Percentiles rank a stretch among this genome's conserved stretches.
Evolutionary conservation across 2,329 filamentous ascomycete genomes (phyloP).

Genomic region (Colletotrichum horii): DNA sequence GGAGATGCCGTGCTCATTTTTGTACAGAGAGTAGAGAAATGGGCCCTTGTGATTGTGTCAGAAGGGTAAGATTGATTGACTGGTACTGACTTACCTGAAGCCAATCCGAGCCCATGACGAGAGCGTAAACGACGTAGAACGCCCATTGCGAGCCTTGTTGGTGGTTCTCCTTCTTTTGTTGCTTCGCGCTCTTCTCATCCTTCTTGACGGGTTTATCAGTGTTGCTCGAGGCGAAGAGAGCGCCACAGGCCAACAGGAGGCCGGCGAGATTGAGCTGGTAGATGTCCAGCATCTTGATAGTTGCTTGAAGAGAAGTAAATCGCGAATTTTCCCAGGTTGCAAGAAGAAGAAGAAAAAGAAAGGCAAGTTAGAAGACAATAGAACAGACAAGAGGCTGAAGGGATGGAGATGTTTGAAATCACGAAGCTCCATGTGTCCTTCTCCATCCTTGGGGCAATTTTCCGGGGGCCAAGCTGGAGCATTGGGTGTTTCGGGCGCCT

Average conservation of each 20-base stretch:
- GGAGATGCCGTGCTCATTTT: constrained; percentile 33
- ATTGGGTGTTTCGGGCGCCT: constrained; percentile 16
- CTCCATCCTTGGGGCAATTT: constrained; percentile 3
- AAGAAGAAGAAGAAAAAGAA: not conserved
- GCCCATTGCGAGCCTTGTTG: constrained; percentile 27
- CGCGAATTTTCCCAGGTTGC: not conserved
- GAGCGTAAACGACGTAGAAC: constrained; percentile 49
- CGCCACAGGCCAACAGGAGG: constrained; percentile 35
- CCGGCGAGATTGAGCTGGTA: constrained; percentile 38
- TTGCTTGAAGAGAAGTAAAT: not conserved
- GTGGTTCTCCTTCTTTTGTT: not conserved
- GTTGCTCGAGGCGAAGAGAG: constrained; percentile 24
- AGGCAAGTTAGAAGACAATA: not conserved
- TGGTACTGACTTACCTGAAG: constrained; percentile 43
- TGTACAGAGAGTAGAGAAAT: constrained; percentile 41
- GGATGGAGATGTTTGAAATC: not conserved
- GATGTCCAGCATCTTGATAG: constrained; percentile 28
- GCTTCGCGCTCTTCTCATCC: not conserved
- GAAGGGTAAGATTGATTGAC: not conserved
- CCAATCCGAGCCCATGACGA: constrained; percentile 58
- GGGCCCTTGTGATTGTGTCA: constrained; percentile 29
- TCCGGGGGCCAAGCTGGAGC: constrained; percentile 15
- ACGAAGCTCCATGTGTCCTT: constrained; percentile 15
- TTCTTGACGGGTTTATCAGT: not conserved
- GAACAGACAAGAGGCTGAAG: not conserved